These are phyloP conservation scores for Setaria italica DNA, from an alignment of 202 grass and related monocot genomes.

Conservation along the genomic window DNA sequence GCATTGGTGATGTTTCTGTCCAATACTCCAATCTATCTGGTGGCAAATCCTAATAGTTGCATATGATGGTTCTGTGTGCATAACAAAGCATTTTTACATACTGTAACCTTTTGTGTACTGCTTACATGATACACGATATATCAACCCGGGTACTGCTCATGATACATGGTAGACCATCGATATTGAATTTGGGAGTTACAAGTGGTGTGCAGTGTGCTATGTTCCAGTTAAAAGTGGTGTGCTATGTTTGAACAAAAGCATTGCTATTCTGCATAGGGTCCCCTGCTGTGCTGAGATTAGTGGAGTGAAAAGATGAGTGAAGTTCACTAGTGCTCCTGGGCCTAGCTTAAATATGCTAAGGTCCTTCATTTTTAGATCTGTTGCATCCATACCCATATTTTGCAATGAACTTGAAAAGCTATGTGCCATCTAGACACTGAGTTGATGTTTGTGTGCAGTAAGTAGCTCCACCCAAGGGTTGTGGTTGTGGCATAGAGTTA, in stretches of 20 bases:
- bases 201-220: not conserved
- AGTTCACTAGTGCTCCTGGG: slow-evolving; percentile 3
- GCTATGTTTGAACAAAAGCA: not conserved
- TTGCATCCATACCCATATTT: not conserved
- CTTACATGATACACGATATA: not conserved
- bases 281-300: not conserved
- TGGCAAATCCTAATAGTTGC: slow-evolving; percentile 9
- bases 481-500: not conserved
- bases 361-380: not conserved
- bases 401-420: not conserved
- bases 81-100: not conserved
- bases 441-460: slow-evolving; percentile 1
- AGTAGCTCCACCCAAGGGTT: not conserved
- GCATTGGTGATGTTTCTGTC: not conserved
- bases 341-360: not conserved
- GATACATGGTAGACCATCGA: not conserved
- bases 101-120: not conserved
- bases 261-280: not conserved
- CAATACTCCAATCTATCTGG: not conserved
- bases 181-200: not conserved
- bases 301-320: slow-evolving; percentile 1
- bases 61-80: not conserved
- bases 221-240: not conserved
- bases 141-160: not conserved
- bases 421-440: not conserved